Conservation (phyloP, 2,329 filamentous ascomycete genomes). For the Alternaria atra region DNA sequence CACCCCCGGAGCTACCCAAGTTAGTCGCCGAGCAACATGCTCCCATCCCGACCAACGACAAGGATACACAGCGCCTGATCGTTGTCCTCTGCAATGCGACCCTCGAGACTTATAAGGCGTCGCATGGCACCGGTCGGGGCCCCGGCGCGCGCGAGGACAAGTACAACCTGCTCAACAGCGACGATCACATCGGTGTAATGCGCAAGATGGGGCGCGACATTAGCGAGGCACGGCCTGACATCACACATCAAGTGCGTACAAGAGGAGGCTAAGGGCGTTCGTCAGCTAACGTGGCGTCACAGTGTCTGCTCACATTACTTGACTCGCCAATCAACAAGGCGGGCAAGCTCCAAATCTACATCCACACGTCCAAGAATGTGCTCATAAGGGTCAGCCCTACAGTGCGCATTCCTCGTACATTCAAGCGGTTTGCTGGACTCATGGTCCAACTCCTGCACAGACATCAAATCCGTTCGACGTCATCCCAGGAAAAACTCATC, state of each 20-base stretch:
- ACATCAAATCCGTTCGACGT: constrained; percentile 93
- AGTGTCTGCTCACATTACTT: constrained; percentile 96
- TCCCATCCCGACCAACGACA: constrained; percentile 84
- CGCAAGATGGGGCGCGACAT: constrained; percentile 99
- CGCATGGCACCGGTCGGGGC: constrained; percentile 72
- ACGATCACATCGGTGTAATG: constrained; percentile 99
- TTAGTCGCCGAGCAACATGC: constrained; percentile 92
- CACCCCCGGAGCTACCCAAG: constrained; percentile 87
- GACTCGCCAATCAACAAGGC: constrained; percentile 99
- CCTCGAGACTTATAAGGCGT: constrained; percentile 95
- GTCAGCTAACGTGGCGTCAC: constrained; percentile 37
- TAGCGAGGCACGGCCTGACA: constrained; percentile 95
- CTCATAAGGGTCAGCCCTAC: constrained; percentile 98
- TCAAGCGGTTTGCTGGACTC: constrained; percentile 97
- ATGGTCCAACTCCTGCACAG: constrained; percentile 98
- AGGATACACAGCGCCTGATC: constrained; percentile 89
- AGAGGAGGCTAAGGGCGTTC: constrained; percentile 13
- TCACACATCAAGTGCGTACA: constrained; percentile 89
- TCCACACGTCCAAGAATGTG: constrained; percentile 96
- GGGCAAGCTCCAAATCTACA: constrained; percentile 96
- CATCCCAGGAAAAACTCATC: constrained; percentile 95
- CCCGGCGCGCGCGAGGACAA: constrained; percentile 83
- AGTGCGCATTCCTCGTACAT: constrained; percentile 95
- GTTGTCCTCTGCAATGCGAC: constrained; percentile 97
- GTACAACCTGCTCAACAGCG: constrained; percentile 96